Base-by-base conservation (phyloP, 2,329 filamentous ascomycete genomes). In the Neurospora sp. region DNA sequence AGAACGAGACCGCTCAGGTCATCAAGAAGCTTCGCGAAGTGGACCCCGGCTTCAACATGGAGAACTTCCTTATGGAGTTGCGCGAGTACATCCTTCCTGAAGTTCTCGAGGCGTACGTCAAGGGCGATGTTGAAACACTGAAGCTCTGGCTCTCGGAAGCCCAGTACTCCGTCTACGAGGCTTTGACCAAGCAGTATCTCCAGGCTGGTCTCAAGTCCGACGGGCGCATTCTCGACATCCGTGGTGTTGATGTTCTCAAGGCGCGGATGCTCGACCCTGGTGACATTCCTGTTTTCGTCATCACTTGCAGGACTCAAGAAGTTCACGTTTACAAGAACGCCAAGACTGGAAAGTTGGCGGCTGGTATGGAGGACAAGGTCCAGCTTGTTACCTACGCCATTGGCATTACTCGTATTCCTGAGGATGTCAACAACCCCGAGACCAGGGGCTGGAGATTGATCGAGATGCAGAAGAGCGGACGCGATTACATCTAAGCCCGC, bases 341-440 rank as follows among this genome's bases (percentile, higher is more conserved):
- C 71, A 98, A 99, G 86, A 91, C 91, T 0, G 90, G 90, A 73
- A 86, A 97, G 80, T 87, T 99, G 67, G 94, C 95, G 3, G 95
- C 95, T 13, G 96, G 96, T 62, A 98, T 97, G 93, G 96, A 99
- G 81, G 96, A 99, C 82, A 96, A 94, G 83, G 96, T 99, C 33
- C 96, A 99, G 82, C 90, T 97, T 75, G 96, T 99, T 75, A 98
- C 96, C 2, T 99, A 99, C 78, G 96, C 95, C 73, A 98, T 99
- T 75, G 96, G 96, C 76, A 91, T 99, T 72, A 99, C 96, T 3
- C 87, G 96, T 74, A 89, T 97, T 71, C 90, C 96, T 2, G 96
- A 99, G 79, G 96, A 99, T 76, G 95, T 98, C 75, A 95, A 90
- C 84, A 98, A 99, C 80, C 92, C 93, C 1, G 96, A 99, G 83